Conservation (phyloP, 768 basidiomycete species). For the Hygrophoropsis aurantiaca region DNA sequence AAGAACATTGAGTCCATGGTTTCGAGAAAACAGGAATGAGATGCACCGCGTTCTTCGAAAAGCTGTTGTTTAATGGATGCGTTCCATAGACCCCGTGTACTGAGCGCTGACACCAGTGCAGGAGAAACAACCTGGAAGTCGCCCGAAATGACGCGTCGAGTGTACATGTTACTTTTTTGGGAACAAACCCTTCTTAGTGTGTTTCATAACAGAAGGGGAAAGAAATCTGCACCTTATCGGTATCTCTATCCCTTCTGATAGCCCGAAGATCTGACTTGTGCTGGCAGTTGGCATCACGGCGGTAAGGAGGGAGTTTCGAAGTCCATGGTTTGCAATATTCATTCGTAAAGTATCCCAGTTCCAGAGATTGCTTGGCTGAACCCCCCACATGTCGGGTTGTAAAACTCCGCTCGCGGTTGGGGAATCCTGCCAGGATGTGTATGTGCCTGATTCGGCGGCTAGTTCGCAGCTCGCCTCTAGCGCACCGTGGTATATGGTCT, state of each 20-base stretch:
- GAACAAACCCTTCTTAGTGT: too few relatives aligned
- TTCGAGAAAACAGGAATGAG: slow-evolving; percentile 57
- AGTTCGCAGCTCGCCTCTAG: slow-evolving; percentile 84
- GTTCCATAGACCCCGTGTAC: slow-evolving; percentile 87
- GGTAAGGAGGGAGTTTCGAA: slow-evolving; percentile 80
- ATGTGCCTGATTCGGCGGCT: slow-evolving; percentile 70
- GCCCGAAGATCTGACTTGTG: slow-evolving; percentile 90
- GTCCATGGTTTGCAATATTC: slow-evolving; percentile 71
- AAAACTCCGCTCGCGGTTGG: slow-evolving; percentile 79
- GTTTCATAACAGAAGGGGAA: not conserved
- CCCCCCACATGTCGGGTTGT: slow-evolving; percentile 89
- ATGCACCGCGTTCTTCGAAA: too few relatives aligned
- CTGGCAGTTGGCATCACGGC: slow-evolving; percentile 96
- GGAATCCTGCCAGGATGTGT: slow-evolving; percentile 81
- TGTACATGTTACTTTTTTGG: slow-evolving; percentile 80
- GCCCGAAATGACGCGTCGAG: slow-evolving; percentile 89
- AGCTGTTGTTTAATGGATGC: too few relatives aligned
- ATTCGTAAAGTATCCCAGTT: slow-evolving; percentile 84
- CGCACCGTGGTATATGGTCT: slow-evolving; percentile 96
- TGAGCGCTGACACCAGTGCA: slow-evolving; percentile 89
- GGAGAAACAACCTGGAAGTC: slow-evolving; percentile 97
- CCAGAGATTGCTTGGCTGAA: slow-evolving; percentile 81
- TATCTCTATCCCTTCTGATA: slow-evolving; percentile 95
- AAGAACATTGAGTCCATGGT: slow-evolving; percentile 95
- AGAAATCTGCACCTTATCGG: slow-evolving; percentile 63